Conservation (phyloP, 768 basidiomycete genomes). For the Ramaria rubella region DNA sequence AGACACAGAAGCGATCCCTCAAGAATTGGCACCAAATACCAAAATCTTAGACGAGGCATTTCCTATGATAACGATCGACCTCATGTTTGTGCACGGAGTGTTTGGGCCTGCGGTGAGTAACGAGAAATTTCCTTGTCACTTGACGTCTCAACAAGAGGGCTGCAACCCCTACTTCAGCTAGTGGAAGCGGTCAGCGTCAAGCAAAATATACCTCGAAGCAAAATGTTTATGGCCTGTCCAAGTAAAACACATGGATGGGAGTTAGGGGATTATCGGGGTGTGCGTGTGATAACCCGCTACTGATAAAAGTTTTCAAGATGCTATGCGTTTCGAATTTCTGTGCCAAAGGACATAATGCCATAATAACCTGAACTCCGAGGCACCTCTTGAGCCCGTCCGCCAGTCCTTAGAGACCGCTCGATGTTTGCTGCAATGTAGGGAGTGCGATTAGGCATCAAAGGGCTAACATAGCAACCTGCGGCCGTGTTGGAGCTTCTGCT, state of each 20-base stretch:
- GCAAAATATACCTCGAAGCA: slow-evolving; percentile 38
- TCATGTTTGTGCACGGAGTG: slow-evolving; percentile 29
- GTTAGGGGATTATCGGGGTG: background rate
- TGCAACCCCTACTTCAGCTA: background rate
- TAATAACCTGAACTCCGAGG: no score
- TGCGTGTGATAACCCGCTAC: background rate
- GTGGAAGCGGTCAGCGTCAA: background rate
- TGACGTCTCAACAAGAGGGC: background rate
- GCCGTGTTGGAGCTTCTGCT: no score
- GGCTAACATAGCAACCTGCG: no score
- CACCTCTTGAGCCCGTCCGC: no score
- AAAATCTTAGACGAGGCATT: slow-evolving; percentile 62
- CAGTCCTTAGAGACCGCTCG: no score
- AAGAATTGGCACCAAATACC: slow-evolving; percentile 66
- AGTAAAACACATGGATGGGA: slow-evolving; percentile 25
- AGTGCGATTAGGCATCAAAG: no score
- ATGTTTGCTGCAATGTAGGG: no score
- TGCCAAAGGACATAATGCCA: no score
- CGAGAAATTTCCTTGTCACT: background rate
- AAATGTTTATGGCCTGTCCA: slow-evolving; percentile 62
- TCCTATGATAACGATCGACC: slow-evolving; percentile 56
- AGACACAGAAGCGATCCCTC: slow-evolving; percentile 35
- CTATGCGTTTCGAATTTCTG: no score
- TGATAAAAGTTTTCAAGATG: background rate
- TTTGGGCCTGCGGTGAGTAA: slow-evolving; percentile 15